A percentile compares a stretch with the other conserved stretches of the same genome.
Evolutionary conservation across 148 eudicot species (phyloP).

Genomic region (Arbutus unedo): DNA sequence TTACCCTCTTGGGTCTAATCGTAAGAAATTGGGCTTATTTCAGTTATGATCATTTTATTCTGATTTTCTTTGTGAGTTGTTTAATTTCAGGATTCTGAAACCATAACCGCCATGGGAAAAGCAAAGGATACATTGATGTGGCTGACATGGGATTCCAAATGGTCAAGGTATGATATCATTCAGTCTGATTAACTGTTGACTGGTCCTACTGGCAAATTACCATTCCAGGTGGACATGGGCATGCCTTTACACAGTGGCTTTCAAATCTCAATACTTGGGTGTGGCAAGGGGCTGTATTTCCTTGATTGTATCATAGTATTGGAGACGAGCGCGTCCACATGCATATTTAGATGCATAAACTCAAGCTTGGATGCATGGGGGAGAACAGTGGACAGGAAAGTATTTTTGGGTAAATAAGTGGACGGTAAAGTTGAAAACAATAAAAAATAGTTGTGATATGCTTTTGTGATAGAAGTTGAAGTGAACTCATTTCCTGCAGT

Average conservation of each 20-base stretch:
- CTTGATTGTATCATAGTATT: background rate
- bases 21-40: background rate
- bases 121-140: background rate
- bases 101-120: background rate
- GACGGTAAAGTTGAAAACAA: background rate
- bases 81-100: background rate
- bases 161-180: conserved; percentile 4
- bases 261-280: background rate
- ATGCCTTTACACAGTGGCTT: background rate
- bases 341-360: background rate
- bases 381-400: background rate
- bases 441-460: background rate
- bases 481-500: background rate
- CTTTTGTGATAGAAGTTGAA: background rate
- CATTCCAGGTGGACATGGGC: background rate
- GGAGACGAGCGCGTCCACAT: background rate
- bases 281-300: background rate
- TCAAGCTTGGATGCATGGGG: background rate
- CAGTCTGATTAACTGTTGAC: background rate
- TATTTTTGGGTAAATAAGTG: too few relatives aligned
- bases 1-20: background rate
- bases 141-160: background rate
- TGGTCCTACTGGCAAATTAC: background rate
- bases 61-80: background rate
- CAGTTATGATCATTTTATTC: background rate